Conservation (phyloP, 352 stramenopile species). For the Globisporangium acanthophoron region DNA sequence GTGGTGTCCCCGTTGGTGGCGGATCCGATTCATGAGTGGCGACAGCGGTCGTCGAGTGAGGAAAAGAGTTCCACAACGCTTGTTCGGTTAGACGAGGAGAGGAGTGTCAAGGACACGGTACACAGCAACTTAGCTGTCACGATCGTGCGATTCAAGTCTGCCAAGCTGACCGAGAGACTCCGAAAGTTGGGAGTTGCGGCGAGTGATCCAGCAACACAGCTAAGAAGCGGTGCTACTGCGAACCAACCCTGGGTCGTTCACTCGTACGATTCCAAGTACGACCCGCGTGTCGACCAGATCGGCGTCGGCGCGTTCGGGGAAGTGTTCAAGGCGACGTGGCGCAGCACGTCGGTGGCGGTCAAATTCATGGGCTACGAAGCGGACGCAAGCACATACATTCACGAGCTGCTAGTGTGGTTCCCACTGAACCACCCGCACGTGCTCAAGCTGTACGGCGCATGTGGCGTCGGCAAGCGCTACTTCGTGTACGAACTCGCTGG, state of each 20-base stretch:
- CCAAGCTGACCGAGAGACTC: not conserved
- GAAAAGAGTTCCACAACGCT: not conserved
- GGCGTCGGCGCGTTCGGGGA: slow-evolving; percentile 2
- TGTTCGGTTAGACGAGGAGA: too few relatives aligned
- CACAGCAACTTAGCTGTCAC: not conserved
- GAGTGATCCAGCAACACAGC: not conserved
- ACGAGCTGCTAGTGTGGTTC: slow-evolving; percentile 12
- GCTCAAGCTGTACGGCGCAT: slow-evolving; percentile 19
- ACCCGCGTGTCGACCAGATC: not conserved
- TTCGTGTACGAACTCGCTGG: slow-evolving; percentile 13
- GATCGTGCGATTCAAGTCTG: slow-evolving; percentile 3
- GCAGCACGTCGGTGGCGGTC: slow-evolving; percentile 7
- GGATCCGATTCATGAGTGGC: not conserved
- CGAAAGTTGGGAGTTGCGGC: not conserved
- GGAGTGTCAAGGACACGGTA: too few relatives aligned
- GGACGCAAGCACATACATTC: not conserved
- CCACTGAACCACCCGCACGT: slow-evolving; percentile 15
- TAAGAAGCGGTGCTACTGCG: not conserved
- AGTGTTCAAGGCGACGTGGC: slow-evolving; percentile 6
- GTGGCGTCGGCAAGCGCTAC: slow-evolving; percentile 11
- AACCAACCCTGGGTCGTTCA: slow-evolving; percentile 8
- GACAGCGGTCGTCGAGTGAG: not conserved
- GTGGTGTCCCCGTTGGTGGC: not conserved
- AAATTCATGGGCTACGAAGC: slow-evolving; percentile 9
- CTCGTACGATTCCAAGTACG: slow-evolving; percentile 3